Conservation (phyloP, 495 filamentous ascomycete species). For the Rhizodiscina lignyota region DNA sequence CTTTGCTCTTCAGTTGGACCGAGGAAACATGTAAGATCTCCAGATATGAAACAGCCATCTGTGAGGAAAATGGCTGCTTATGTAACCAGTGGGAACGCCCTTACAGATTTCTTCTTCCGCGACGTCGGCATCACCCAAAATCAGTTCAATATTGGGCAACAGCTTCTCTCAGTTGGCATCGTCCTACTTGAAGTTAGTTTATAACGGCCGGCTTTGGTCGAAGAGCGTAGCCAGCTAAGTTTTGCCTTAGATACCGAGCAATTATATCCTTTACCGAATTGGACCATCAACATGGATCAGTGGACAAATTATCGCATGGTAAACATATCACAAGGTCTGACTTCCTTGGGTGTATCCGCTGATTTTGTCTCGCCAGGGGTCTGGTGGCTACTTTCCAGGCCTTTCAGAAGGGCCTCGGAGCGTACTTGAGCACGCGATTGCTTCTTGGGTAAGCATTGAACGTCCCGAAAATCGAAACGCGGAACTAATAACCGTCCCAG, state of each 20-base stretch:
- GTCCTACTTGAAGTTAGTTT: conserved; percentile 39
- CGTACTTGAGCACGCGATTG: conserved; percentile 34
- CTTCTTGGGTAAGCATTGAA: conserved; percentile 24
- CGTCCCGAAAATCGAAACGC: neutral
- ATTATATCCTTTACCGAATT: conserved; percentile 35
- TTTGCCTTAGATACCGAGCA: conserved; percentile 11
- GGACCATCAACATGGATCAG: conserved; percentile 39
- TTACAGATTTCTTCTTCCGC: conserved; percentile 7
- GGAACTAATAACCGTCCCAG: neutral
- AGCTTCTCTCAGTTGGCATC: conserved; percentile 37
- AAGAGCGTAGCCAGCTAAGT: no score
- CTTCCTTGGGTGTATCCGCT: no score
- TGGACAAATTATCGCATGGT: conserved; percentile 32
- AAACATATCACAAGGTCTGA: no score
- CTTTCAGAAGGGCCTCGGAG: conserved; percentile 33
- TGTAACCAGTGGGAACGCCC: conserved; percentile 4
- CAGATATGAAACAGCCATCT: neutral
- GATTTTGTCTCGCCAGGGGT: no score
- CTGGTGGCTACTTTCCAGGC: conserved; percentile 41
- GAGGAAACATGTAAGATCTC: conserved; percentile 7
- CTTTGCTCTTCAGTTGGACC: conserved; percentile 6
- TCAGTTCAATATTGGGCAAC: conserved; percentile 40
- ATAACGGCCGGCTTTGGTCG: no score
- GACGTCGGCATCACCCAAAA: conserved; percentile 38
- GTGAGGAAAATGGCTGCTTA: neutral